Base-by-base conservation (phyloP, 768 basidiomycete genomes). In the Antrodiella citrinella region DNA sequence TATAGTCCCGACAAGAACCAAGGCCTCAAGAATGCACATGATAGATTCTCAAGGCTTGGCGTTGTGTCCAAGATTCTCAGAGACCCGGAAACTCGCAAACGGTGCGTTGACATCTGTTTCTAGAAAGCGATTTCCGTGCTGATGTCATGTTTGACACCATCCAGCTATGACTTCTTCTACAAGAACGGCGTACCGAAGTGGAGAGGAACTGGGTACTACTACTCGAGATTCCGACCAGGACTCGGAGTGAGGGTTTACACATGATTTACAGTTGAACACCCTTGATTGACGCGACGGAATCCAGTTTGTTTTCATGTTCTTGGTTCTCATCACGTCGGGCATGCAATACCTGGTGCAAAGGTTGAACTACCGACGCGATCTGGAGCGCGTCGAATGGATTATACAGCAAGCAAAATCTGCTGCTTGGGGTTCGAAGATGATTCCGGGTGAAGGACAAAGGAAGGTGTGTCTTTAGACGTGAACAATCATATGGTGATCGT, bases 171-270 rank as follows among this genome's bases (percentile, higher is more conserved):
- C 65, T 89, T 89, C 66, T 99, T 98, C 77, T 89, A 88, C 74
- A 93, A 95, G 69, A 97, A 97, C 54, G 95, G 95, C 19, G 92
- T 99, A 3, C 95, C 95, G 0, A 88, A 78, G 63, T 99, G 95
- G 95, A 77, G 94, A 56, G 95, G 93, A 13, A 92, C 90, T 25
- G 90, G 91, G 41, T 97, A 98, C 68, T 97, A 97, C 67, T 99
- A 98, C 67, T 81, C 90, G 24, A 83, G 96, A 47, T 99, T 88
- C 75, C 78, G 95, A 24, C 95, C 95, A n/a, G 91, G 93, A 21
- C 74, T 98, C 53, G 80, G 80, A 52, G 87, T 87, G 59, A 55
- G 79, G 64, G 2, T 3, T 24, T 3, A 45, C 24, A 26, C 24
- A 25, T 23, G 54, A 49, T 35, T 53, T 30, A 39, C 19, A 42